Evolutionary conservation across 2,329 filamentous ascomycete species (phyloP), one percentile per base, ranked within the genome.

Genomic region (Allantophomopsis lycopodina): DNA sequence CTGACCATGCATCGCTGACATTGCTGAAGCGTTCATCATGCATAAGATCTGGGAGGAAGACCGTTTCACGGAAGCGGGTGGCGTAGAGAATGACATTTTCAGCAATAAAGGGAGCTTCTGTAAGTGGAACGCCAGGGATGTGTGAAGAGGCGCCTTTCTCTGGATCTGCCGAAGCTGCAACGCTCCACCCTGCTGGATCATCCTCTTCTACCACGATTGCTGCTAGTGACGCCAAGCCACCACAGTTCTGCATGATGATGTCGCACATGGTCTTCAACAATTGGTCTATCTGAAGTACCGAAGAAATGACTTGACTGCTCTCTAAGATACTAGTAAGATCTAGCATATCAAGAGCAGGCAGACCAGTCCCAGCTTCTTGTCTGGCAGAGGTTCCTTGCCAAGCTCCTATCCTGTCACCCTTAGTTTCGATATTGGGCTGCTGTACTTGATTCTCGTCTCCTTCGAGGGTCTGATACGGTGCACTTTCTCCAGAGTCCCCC

Each of bases 291-390:
- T 82, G 73, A 10, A 89, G 60, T 38, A 87, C 80, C 13, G 82
- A 87, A 4, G 83, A 88, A 34, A 89, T 78, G 34, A 88, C 73
- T 53, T 87, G 83, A 8, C 80, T 86, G 2, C 79, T 84, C 49
- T 83, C 77, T 12, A 89, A 64, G 42, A 89, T 88, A 17, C 79
- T 80, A 33, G 83, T 79, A 44, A 88, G 59, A 56, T 88, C 83
- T 52, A 89, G 78, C 78, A 89, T 87, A 60, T 89, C 83, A 39
- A 89, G 68, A 20, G 81, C 77, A 32, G 81, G 80, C 43, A 87
- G 65, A 10, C 79, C 77, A 30, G 65, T 73, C 2, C 71, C 72
- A 15, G 71, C 64, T 46, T 76, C 73, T 5, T 69, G 58, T 42
- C 71, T 67, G 60, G 74, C 75, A 10, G 71, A 69, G 13, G 41